A percentile compares a stretch with the other conserved stretches of the same genome.
phyloP scores from a whole-genome alignment of 1,284 basidiomycete genomes.

The Puccinia hordei region DNA sequence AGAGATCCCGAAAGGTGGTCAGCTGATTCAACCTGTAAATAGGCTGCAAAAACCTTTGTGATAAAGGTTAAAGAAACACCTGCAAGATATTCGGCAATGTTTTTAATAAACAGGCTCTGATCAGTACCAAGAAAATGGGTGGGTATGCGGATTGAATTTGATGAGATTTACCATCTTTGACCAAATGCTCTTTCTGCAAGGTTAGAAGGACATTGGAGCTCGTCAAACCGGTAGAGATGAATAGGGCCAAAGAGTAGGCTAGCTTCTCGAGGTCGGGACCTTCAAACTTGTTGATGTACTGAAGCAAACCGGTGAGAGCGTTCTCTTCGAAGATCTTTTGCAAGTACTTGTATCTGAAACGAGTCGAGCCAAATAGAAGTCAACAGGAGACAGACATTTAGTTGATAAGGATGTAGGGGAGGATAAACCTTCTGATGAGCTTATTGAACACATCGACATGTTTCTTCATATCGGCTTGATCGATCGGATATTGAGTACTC shows the following conservation, averaged over 20 bases:
- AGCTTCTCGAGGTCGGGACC: constrained; percentile 70
- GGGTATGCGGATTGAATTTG: neutral
- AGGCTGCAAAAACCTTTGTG: constrained; percentile 76
- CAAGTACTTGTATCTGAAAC: constrained; percentile 87
- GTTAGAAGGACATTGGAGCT: constrained; percentile 74
- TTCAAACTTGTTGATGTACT: constrained; percentile 60
- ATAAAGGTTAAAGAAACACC: constrained; percentile 72
- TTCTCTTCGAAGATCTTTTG: constrained; percentile 89
- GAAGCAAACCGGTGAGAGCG: constrained; percentile 78
- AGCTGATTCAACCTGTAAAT: constrained; percentile 64
- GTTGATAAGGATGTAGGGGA: constrained; percentile 25
- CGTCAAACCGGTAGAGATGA: constrained; percentile 79
- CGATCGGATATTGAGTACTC: constrained; percentile 74
- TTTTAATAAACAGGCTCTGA: constrained; percentile 56
- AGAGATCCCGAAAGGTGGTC: constrained; percentile 70
- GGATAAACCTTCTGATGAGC: constrained; percentile 78
- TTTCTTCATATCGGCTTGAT: constrained; percentile 76
- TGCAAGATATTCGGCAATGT: constrained; percentile 58
- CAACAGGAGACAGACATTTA: neutral
- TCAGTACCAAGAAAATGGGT: constrained; percentile 20
- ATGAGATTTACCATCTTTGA: constrained; percentile 69
- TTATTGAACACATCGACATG: constrained; percentile 91
- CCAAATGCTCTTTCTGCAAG: constrained; percentile 87
- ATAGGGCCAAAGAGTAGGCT: constrained; percentile 74
- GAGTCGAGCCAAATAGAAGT: neutral